Evolutionary conservation across 1,284 basidiomycete species (phyloP), one percentile per base, ranked within the genome.

Genomic region (Psilocybe mexicana): DNA sequence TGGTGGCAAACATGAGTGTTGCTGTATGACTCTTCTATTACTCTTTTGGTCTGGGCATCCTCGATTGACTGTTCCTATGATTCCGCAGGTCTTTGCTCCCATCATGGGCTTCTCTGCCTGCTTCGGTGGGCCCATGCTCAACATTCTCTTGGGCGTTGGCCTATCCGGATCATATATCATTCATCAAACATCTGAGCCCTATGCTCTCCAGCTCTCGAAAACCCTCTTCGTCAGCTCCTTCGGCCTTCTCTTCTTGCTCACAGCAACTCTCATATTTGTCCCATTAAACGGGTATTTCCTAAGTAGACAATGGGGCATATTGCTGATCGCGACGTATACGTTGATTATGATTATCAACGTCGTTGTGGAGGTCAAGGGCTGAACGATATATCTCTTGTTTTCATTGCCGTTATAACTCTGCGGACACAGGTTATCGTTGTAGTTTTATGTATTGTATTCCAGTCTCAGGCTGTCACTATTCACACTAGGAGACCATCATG

Each of bases 51-150:
- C 18, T 18, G 18, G 18, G 18, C 18, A 18, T 18, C 18, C 18
- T 18, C 18, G 18, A 18, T 18, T 18, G 18, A 18, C 18, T 18
- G 18, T 18, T 18, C 18, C 18, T 18, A 18, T 18, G 18, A 18
- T 18, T 18, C 18, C 43, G 12, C 43, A 88, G 86, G 87, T 87
- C 30, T 92, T 91, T 67, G 89, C 90, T 10, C 90, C 90, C 26
- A 86, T 91, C 67, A 94, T 94, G 93, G 93, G 88, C 23, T 94
- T 96, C 74, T 92, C 93, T 6, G 94, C 92, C 0, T 98, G 95
- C 72, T 96, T 96, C 67, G 94, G 93, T 51, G 91, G 93, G 1
- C 94, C 94, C 0, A 95, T 99, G 94, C 87, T 98, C 65, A 99
- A 98, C 75, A 93, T 99, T 64, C 85, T 98, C 3, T 86, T 99